Base-by-base conservation (phyloP, 75 land plant species). In the Adiantum capillusveneris region DNA sequence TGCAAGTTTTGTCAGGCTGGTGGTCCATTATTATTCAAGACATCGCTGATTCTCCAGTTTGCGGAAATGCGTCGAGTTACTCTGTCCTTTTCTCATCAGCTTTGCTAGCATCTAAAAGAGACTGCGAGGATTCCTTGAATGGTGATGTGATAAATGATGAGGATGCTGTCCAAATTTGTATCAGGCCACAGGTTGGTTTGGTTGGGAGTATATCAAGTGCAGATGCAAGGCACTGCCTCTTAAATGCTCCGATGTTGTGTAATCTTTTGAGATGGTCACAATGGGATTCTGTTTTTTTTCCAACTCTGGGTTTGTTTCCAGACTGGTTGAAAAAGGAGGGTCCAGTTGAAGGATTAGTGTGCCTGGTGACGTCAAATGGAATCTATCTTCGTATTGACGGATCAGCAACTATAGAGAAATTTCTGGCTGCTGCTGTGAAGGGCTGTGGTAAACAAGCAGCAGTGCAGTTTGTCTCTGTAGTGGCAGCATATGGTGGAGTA, bases 201-300 rank as follows among this genome's bases (percentile, higher is more conserved):
- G 11, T 65, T 62, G 79, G 75, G 60, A 25, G 31, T 41, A 55
- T 64, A 53, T 58, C 78, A 9, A 57, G 69, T 12, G 56, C 65
- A 53, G 86, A 91, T 73, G 97, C 97, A 20, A 31, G 70, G 24
- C 63, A 77, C 6, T 72, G 80, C 34, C 58, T 91, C 44, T 63
- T 73, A 63, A 80, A 63, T 29, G 84, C 97, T 31, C 97, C 97
- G 19, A 75, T 87, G 84, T 59, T 91, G 59, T 75, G 74, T 37
- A 84, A 84, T 69, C 64, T 91, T n/a, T 53, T 53, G 18, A 51
- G 56, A 11, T 91, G 92, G 93, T 80, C 81, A 34, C 97, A 91
- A 29, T 87, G 97, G 97, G 81, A 87, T 44, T 46, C 66, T 25
- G 12, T 82, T 36, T 91, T 67, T 84, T 84, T 77, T 51, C 88